Base-by-base conservation (phyloP, 768 basidiomycete species). In the Paxillus involutus region DNA sequence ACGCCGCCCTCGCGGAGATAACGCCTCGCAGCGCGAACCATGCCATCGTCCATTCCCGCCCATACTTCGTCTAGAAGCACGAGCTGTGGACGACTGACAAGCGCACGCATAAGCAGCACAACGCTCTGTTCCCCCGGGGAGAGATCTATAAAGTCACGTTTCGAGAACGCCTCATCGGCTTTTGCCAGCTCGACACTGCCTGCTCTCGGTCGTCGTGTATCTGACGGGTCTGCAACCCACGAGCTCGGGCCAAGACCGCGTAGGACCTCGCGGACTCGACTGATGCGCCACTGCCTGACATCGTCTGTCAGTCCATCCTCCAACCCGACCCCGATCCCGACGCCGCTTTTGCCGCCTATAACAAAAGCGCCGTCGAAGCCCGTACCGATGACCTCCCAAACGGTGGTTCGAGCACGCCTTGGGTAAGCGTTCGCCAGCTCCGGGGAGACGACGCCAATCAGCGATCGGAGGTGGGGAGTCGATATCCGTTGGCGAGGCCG, bases 341-440 rank as follows among this genome's bases (percentile, higher is more conserved):
- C 81, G 24, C 80, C 64, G 33, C 61, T 29, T 63, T 69, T 46
- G 49, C 79, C 72, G 40, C 65, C 60, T 37, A 85, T 75, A 57
- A 91, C 75, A 71, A 89, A 98, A 11, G 81, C 82, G n/a, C 91
- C 91, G 40, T 90, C 86, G 62, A 94, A 98, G 1, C 95, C 96
- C 0, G 94, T 92, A 0, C 83, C 90, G 41, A 98, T 74, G 1
- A 85, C 90, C 55, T 96, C 88, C 77, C 83, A 83, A 0, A 91
- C 90, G 21, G 74, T 78, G 74, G 90, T 82, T 6, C 75, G 73
- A 0, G 73, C 79, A 63, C 86, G 79, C 17, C 91, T 72, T 1
- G 96, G 96, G 69, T 96, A 98, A 6, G 94, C 89, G 59, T 92
- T 90, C 63, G 85, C 89, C 52, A 98, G 78, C 69, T 99, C 96